phyloP scores from a whole-genome alignment of 1,284 basidiomycete species.

The Ustilago bromivora region DNA sequence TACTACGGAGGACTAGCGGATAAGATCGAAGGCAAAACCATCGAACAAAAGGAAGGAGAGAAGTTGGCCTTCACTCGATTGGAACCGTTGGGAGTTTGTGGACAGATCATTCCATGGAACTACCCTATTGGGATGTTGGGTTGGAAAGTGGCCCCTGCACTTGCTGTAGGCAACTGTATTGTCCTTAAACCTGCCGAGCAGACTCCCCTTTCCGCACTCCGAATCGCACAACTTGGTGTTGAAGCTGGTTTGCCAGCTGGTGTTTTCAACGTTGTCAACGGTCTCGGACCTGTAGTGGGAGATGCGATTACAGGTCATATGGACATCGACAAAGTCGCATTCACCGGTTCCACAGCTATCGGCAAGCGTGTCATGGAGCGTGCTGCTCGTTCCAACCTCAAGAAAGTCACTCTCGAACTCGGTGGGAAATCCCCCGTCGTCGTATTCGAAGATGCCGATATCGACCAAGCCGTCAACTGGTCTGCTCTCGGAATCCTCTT shows the following conservation, averaged over 20 bases:
- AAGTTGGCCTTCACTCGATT: slow-evolving; percentile 78
- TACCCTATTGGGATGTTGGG: slow-evolving; percentile 75
- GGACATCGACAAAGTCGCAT: slow-evolving; percentile 76
- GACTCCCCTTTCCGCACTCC: slow-evolving; percentile 76
- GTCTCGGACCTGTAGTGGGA: slow-evolving; percentile 84
- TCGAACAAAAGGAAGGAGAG: slow-evolving; percentile 80
- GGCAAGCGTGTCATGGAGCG: slow-evolving; percentile 80
- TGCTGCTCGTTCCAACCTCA: slow-evolving; percentile 86
- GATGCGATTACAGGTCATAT: slow-evolving; percentile 75
- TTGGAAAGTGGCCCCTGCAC: slow-evolving; percentile 74
- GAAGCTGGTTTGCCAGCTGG: slow-evolving; percentile 84
- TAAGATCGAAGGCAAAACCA: slow-evolving; percentile 85
- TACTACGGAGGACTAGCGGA: slow-evolving; percentile 79
- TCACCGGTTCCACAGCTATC: slow-evolving; percentile 76
- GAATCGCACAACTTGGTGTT: slow-evolving; percentile 80
- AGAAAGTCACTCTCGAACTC: slow-evolving; percentile 82
- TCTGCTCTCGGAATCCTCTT: slow-evolving; percentile 83
- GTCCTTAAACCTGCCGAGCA: slow-evolving; percentile 79
- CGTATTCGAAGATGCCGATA: slow-evolving; percentile 76
- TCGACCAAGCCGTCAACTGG: slow-evolving; percentile 72
- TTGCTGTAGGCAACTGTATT: slow-evolving; percentile 70
- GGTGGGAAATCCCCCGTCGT: slow-evolving; percentile 87
- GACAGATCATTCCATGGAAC: slow-evolving; percentile 72
- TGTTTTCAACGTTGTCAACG: slow-evolving; percentile 80
- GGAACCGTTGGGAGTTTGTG: slow-evolving; percentile 89